Evolutionary conservation across 192 early-diverging fungal species (phyloP).

Genomic region (Geranomyces variabilis): DNA sequence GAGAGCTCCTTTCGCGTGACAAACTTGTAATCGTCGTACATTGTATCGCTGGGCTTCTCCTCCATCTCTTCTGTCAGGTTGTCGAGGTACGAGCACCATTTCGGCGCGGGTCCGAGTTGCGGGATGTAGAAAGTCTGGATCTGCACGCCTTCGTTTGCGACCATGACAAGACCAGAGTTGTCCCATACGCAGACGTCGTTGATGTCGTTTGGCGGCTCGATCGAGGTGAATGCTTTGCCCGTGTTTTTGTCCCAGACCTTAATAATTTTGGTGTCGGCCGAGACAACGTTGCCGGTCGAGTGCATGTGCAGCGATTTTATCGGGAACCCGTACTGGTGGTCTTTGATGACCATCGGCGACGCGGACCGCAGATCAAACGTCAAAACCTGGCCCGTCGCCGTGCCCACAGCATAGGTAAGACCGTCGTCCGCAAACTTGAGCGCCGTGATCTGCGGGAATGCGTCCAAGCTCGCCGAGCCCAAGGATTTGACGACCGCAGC

Average conservation of each 20-base stretch:
- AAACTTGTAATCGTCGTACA: conserved; percentile 99
- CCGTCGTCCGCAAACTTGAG: conserved; percentile 86
- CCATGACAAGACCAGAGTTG: conserved; percentile 83
- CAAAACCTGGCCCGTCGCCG: conserved; percentile 86
- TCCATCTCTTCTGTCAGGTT: conserved; percentile 88
- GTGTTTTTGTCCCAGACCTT: conserved; percentile 90
- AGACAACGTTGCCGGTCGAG: conserved; percentile 78
- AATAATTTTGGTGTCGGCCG: conserved; percentile 86
- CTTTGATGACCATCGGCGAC: conserved; percentile 85
- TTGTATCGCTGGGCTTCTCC: conserved; percentile 76
- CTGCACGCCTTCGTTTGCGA: conserved; percentile 90
- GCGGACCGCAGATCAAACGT: conserved; percentile 90
- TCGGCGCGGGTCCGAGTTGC: conserved; percentile 86
- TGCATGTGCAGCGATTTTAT: conserved; percentile 87
- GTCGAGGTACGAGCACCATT: conserved; percentile 93
- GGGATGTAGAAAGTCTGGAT: conserved; percentile 95
- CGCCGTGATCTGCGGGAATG: conserved; percentile 69
- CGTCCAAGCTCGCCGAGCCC: conserved; percentile 41
- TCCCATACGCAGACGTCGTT: conserved; percentile 88
- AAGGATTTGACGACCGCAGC: conserved; percentile 34
- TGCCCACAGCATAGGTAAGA: conserved; percentile 83
- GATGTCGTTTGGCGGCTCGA: conserved; percentile 89
- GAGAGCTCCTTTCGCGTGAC: conserved; percentile 85
- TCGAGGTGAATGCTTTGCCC: conserved; percentile 86
- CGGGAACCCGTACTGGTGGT: conserved; percentile 96